Percentiles rank a stretch among this genome's conserved stretches.
phyloP scores from a whole-genome alignment of 2,329 filamentous ascomycete genomes.

The Sporothrix brunneoviolacea region DNA sequence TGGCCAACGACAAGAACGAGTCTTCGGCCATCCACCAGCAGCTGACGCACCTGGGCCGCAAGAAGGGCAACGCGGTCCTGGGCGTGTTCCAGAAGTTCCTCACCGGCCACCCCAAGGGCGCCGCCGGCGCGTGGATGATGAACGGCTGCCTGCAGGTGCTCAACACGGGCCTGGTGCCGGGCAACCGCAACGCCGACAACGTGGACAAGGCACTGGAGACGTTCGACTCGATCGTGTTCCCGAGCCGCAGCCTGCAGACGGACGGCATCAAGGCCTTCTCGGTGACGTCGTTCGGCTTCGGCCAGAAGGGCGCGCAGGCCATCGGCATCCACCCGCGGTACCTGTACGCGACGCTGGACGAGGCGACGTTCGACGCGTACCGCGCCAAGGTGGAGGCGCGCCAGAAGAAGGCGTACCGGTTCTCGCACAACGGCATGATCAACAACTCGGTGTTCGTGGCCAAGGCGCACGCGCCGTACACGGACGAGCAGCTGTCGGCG shows the following conservation, averaged over 20 bases:
- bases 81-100: constrained; percentile 99
- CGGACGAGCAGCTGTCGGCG: constrained; percentile 74
- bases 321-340: constrained; percentile 97
- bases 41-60: constrained; percentile 85
- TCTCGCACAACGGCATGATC: constrained; percentile 96
- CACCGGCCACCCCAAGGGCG: constrained; percentile 98
- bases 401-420: constrained; percentile 98
- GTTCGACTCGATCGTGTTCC: constrained; percentile 97
- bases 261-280: constrained; percentile 98
- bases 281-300: constrained; percentile 97
- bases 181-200: constrained; percentile 97
- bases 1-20: constrained; percentile 99
- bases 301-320: constrained; percentile 95
- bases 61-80: constrained; percentile 91
- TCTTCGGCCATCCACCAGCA: constrained; percentile 96
- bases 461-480: constrained; percentile 86
- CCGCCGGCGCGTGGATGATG: constrained; percentile 99
- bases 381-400: constrained; percentile 81
- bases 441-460: constrained; percentile 97
- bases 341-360: constrained; percentile 87
- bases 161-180: constrained; percentile 87
- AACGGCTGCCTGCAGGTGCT: constrained; percentile 96
- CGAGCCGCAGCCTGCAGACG: constrained; percentile 89
- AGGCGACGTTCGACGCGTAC: constrained; percentile 75
- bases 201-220: constrained; percentile 94